Conservation (phyloP, 148 eudicot genomes). For the Rheum nobile region DNA sequence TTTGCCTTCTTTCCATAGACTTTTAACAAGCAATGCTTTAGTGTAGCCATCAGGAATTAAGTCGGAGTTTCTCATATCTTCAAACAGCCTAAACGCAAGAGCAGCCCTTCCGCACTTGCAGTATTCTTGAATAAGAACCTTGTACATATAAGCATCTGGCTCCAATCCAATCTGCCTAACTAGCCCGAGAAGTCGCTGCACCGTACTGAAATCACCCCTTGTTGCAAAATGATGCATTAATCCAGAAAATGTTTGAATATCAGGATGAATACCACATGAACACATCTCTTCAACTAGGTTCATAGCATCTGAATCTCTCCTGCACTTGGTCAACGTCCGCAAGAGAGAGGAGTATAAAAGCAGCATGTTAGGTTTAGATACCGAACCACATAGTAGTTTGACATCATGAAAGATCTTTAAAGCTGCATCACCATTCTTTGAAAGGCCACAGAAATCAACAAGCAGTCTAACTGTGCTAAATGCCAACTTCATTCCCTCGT, state of each 20-base stretch:
- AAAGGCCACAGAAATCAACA: constrained; percentile 62
- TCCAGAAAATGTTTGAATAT: constrained; percentile 72
- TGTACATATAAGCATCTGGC: constrained; percentile 70
- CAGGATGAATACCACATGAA: constrained; percentile 45
- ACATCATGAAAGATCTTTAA: constrained; percentile 41
- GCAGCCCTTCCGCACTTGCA: constrained; percentile 63
- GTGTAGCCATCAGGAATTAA: constrained; percentile 52
- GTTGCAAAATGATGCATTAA: constrained; percentile 77
- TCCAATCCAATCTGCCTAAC: constrained; percentile 50
- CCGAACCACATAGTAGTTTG: constrained; percentile 36
- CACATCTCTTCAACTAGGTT: constrained; percentile 62
- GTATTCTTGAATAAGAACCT: constrained; percentile 57
- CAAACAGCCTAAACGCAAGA: constrained; percentile 69
- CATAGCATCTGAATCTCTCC: constrained; percentile 40
- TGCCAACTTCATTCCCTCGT: constrained; percentile 45
- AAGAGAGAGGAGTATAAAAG: constrained; percentile 66
- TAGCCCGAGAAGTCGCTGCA: constrained; percentile 63
- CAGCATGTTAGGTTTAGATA: constrained; percentile 29
- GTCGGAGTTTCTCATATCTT: constrained; percentile 61
- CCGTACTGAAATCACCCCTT: constrained; percentile 55
- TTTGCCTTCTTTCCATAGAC: constrained; percentile 89
- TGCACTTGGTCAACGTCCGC: constrained; percentile 64
- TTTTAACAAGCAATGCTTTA: constrained; percentile 64
- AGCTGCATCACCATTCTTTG: constrained; percentile 56
- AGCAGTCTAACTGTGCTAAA: constrained; percentile 45